A percentile compares a stretch with the other conserved stretches of the same genome.
Evolutionary conservation across 108 stramenopile species (phyloP).

Genomic region (Skeletonema costatum): DNA sequence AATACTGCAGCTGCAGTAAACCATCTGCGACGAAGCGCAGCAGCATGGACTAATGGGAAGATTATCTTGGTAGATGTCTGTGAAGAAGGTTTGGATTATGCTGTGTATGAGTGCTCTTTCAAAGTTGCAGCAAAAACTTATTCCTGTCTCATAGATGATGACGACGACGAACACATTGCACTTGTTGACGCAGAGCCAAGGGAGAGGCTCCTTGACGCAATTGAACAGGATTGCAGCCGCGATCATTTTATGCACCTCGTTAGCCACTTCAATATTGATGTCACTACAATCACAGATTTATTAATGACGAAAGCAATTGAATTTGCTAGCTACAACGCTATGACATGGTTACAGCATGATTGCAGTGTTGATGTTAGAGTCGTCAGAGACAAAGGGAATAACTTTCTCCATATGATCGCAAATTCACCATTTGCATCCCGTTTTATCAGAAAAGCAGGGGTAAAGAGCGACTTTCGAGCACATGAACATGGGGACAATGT

Average conservation of each 20-base stretch:
- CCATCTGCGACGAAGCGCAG: neutral
- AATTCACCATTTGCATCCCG: conserved; percentile 3
- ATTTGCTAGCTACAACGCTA: conserved; percentile 6
- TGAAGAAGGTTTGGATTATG: neutral
- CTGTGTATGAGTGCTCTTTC: conserved; percentile 10
- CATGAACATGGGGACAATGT: neutral
- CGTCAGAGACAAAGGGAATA: conserved; percentile 5
- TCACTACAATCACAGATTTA: conserved; percentile 3
- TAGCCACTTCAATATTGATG: conserved; percentile 9
- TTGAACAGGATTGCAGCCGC: conserved; percentile 11
- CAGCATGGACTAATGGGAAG: neutral
- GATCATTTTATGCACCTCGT: conserved; percentile 1
- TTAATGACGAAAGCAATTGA: conserved; percentile 13
- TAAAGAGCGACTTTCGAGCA: neutral
- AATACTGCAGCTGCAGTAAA: neutral
- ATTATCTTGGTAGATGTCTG: neutral
- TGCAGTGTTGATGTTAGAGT: neutral
- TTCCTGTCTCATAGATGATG: conserved; percentile 1
- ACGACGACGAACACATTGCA: conserved; percentile 12
- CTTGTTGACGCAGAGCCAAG: neutral
- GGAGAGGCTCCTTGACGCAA: neutral
- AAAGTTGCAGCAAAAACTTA: neutral
- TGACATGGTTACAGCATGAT: conserved; percentile 7
- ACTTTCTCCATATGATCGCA: conserved; percentile 16
- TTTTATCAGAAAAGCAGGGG: neutral